phyloP scores from a whole-genome alignment of 179 eudicot genomes.

The Pouteria campechiana region DNA sequence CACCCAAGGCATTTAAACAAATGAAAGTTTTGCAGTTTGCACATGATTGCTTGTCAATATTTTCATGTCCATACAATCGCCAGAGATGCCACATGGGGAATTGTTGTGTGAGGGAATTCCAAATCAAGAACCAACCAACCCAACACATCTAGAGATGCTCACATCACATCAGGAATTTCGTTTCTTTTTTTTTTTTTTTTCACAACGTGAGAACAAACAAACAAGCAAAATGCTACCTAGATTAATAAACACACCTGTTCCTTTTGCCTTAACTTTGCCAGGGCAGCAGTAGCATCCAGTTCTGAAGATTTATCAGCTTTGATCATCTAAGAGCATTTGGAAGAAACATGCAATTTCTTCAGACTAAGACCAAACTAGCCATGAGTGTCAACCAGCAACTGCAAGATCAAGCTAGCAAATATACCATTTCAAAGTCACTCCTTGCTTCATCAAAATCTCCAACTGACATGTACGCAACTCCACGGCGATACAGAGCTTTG shows the following conservation, averaged over 20 bases:
- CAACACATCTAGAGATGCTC: neutral
- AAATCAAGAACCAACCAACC: too few species aligned
- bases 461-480: conserved; percentile 85
- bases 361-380: neutral
- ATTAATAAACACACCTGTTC: conserved; percentile 56
- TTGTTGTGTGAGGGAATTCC: too few species aligned
- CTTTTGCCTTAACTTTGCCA: conserved; percentile 69
- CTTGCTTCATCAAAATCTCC: conserved; percentile 95
- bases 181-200: neutral
- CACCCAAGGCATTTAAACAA: too few species aligned
- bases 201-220: neutral
- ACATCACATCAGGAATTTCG: neutral
- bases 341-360: too few species aligned
- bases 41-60: too few species aligned
- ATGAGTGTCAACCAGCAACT: neutral
- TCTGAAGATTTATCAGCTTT: conserved; percentile 83
- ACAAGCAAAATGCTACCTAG: neutral
- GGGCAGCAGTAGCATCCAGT: conserved; percentile 79
- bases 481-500: conserved; percentile 94
- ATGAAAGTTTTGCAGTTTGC: too few species aligned
- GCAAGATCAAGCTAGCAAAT: neutral
- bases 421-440: conserved; percentile 75
- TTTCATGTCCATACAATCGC: too few species aligned
- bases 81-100: too few species aligned
- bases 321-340: conserved; percentile 52